These are phyloP conservation scores for Podospora fimiseda DNA, from an alignment of 495 filamentous ascomycete genomes.

Conservation along the genomic window DNA sequence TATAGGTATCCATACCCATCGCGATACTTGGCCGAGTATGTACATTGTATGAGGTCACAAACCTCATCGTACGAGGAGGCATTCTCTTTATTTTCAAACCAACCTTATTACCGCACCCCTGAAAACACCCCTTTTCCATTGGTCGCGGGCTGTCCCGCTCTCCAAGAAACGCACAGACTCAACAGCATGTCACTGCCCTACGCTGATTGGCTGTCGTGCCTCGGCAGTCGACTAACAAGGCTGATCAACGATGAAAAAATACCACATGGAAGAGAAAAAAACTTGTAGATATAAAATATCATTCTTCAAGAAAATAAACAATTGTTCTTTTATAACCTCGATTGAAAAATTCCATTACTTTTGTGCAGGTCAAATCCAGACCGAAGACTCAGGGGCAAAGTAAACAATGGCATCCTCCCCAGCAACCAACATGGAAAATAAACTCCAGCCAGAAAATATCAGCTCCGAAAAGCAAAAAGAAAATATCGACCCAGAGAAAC, in stretches of 20 bases:
- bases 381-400: not conserved
- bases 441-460: not conserved
- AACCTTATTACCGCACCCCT: too few relatives aligned
- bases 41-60: too few relatives aligned
- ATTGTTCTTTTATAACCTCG: not conserved
- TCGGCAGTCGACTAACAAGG: not conserved
- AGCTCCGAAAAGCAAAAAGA: slow-evolving; percentile 4
- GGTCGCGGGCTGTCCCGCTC: too few relatives aligned
- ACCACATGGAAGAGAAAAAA: not conserved
- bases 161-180: not conserved
- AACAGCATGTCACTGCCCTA: slow-evolving; percentile 1
- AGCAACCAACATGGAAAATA: not conserved
- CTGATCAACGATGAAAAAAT: not conserved
- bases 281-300: not conserved
- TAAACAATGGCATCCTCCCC: slow-evolving; percentile 4
- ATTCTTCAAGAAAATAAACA: not conserved
- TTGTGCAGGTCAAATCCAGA: too few relatives aligned
- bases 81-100: too few relatives aligned
- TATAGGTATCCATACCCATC: too few relatives aligned
- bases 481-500: slow-evolving; percentile 11
- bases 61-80: too few relatives aligned
- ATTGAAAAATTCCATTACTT: too few relatives aligned
- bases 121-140: too few relatives aligned
- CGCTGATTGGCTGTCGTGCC: slow-evolving; percentile 3
- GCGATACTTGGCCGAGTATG: too few relatives aligned